A percentile compares a stretch with the other conserved stretches of the same genome.
phyloP scores from a whole-genome alignment of 257 asterid species.

The Solanum verrucosum region DNA sequence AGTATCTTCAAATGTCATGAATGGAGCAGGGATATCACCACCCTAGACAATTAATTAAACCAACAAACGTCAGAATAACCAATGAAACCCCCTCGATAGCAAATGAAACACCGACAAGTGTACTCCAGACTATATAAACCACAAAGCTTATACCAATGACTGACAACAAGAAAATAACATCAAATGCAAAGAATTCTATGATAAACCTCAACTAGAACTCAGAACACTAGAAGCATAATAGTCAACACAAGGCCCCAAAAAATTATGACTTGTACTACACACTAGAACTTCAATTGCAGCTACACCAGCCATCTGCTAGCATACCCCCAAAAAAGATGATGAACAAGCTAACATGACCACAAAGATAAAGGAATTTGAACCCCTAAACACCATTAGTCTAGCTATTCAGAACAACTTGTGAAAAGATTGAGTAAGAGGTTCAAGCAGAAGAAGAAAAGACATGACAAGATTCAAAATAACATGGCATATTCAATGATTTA shows the following conservation, averaged over 20 bases:
- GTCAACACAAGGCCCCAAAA: neutral
- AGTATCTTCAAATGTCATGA: slow-evolving; percentile 81
- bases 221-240: neutral
- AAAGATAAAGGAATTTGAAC: neutral
- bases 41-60: slow-evolving; percentile 43
- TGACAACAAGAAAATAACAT: neutral
- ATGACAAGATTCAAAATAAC: neutral
- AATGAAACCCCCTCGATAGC: neutral
- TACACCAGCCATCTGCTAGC: neutral
- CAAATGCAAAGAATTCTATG: neutral
- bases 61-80: slow-evolving; percentile 5
- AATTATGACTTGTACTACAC: neutral
- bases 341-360: neutral
- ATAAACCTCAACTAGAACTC: neutral
- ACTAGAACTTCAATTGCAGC: neutral
- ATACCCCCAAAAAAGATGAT: neutral
- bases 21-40: slow-evolving; percentile 86
- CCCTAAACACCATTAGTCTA: neutral
- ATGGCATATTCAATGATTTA: neutral
- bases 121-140: neutral
- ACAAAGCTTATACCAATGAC: neutral
- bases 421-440: neutral
- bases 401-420: neutral
- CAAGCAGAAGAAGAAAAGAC: neutral
- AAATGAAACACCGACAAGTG: neutral